These are phyloP conservation scores for Aspergillus homomorphus DNA, from an alignment of 495 filamentous ascomycete species.

Conservation along the genomic window DNA sequence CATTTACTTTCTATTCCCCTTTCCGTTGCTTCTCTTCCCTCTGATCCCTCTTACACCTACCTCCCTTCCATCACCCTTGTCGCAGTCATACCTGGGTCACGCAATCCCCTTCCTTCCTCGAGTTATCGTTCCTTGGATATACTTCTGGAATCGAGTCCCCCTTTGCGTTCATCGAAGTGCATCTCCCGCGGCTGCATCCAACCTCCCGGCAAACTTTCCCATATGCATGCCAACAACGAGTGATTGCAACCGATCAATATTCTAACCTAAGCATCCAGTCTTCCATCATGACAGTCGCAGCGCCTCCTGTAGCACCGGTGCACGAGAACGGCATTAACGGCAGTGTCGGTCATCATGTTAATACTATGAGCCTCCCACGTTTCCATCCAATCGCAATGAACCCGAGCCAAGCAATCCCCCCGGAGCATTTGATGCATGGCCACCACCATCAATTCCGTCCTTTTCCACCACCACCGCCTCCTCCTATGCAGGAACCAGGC, in stretches of 20 bases:
- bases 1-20: not conserved
- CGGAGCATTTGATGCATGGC: conserved; percentile 38
- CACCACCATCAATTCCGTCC: conserved; percentile 41
- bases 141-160: not conserved
- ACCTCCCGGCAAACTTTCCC: not conserved
- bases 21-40: not conserved
- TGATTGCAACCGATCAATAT: conserved; percentile 10
- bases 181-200: conserved; percentile 1
- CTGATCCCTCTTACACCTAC: conserved; percentile 2
- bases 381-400: conserved; percentile 51
- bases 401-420: conserved; percentile 36
- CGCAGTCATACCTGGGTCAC: not conserved
- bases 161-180: not conserved
- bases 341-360: conserved; percentile 29
- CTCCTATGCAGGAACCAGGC: conserved; percentile 36
- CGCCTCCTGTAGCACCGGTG: conserved; percentile 39
- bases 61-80: conserved; percentile 3
- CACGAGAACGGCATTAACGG: conserved; percentile 39
- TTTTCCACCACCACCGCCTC: conserved; percentile 28
- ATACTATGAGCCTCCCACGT: conserved; percentile 34
- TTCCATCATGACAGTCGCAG: conserved; percentile 39
- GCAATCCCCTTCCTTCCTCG: not conserved
- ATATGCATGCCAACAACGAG: conserved; percentile 10
- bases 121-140: not conserved
- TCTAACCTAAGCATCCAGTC: conserved; percentile 13